Evolutionary conservation across 2,329 filamentous ascomycete species (phyloP).

Genomic region (Xylariaceae sp.): DNA sequence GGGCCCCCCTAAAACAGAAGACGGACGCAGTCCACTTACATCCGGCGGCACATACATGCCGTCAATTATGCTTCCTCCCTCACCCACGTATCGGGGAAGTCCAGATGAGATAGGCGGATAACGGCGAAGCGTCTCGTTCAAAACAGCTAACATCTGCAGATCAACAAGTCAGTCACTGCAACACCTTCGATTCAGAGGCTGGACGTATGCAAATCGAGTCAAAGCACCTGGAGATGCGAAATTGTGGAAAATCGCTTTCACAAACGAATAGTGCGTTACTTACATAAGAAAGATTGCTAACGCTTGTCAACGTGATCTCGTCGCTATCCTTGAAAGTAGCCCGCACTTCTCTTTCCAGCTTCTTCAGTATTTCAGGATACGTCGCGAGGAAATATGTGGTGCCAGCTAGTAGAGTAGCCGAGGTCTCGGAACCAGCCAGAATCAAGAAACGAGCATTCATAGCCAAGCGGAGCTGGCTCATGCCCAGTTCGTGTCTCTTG

Average conservation of each 20-base stretch:
- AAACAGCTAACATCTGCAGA: conserved; percentile 34
- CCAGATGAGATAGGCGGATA: conserved; percentile 34
- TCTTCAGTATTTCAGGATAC: conserved; percentile 29
- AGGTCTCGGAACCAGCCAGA: conserved; percentile 13
- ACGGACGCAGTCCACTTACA: conserved; percentile 16
- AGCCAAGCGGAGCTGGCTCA: neutral
- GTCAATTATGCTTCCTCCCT: conserved; percentile 23
- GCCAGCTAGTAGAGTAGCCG: conserved; percentile 7
- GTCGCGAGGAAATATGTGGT: conserved; percentile 35
- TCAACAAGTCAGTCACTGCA: too few species aligned
- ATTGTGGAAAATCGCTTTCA: neutral
- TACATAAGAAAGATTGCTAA: neutral
- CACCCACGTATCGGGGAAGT: conserved; percentile 20
- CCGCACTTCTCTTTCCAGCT: conserved; percentile 36
- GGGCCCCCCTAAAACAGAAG: too few species aligned
- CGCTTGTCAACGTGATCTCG: conserved; percentile 21
- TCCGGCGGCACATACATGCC: conserved; percentile 24
- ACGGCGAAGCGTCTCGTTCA: conserved; percentile 39
- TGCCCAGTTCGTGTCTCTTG: conserved; percentile 3
- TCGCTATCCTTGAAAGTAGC: conserved; percentile 32
- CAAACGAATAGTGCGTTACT: neutral
- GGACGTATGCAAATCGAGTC: too few species aligned
- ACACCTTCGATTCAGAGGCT: too few species aligned
- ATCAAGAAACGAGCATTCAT: conserved; percentile 6
- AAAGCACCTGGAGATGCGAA: neutral